phyloP scores from a whole-genome alignment of 108 stramenopile species.

The Cylindrotheca fusiformis region DNA sequence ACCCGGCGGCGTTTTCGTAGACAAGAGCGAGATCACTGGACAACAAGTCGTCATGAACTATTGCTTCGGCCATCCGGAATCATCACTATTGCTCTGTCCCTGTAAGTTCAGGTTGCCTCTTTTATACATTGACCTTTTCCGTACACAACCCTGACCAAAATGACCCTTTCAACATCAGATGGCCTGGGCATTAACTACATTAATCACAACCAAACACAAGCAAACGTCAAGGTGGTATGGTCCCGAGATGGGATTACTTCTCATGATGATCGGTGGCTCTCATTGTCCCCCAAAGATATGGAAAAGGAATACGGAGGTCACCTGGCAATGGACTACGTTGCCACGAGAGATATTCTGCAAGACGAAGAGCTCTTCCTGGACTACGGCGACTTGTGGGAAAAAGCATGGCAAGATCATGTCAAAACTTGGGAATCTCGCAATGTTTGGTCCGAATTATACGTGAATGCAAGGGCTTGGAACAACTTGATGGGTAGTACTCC shows the following conservation, averaged over 20 bases:
- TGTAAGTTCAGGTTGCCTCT: not conserved
- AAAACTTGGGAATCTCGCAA: not conserved
- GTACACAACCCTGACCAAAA: not conserved
- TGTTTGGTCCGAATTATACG: not conserved
- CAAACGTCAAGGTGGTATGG: not conserved
- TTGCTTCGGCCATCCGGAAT: conserved; percentile 28
- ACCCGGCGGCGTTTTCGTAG: not conserved
- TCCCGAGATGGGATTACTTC: not conserved
- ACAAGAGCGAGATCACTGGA: not conserved
- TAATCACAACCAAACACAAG: not conserved
- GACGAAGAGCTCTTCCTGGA: conserved; percentile 79
- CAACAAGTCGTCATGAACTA: conserved; percentile 38
- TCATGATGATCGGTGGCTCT: conserved; percentile 13
- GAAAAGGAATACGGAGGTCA: conserved; percentile 18
- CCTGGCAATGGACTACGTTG: conserved; percentile 65
- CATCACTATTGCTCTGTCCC: conserved; percentile 18
- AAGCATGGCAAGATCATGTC: conserved; percentile 67
- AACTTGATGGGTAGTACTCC: not conserved
- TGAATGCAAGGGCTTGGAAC: not conserved
- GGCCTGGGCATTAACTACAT: not conserved
- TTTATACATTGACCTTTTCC: not conserved
- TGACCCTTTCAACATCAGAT: too few species aligned
- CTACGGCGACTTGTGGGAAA: conserved; percentile 67
- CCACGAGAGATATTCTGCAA: conserved; percentile 65
- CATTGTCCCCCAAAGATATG: conserved; percentile 17